phyloP scores from a whole-genome alignment of 208 protist species.

The Leishmania aethiopica region DNA sequence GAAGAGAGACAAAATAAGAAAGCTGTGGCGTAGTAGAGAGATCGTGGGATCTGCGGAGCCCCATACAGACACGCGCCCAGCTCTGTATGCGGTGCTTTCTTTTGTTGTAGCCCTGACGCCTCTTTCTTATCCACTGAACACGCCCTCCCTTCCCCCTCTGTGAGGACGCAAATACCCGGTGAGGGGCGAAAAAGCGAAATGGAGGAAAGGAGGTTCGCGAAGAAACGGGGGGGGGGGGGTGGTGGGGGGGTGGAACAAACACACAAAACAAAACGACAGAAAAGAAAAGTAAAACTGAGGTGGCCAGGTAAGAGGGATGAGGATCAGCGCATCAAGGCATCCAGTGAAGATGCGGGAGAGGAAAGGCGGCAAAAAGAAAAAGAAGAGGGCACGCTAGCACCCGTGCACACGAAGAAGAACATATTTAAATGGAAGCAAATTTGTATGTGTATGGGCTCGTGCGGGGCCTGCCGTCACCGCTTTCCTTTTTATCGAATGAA shows the following conservation, averaged over 20 bases:
- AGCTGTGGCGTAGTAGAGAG: too few species aligned
- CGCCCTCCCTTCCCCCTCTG: too few species aligned
- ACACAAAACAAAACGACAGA: too few species aligned
- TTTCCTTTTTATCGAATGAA: not conserved
- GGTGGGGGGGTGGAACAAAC: too few species aligned
- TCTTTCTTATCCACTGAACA: not conserved
- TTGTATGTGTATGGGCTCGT: not conserved
- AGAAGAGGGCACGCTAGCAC: not conserved
- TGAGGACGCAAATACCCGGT: not conserved
- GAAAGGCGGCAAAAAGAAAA: not conserved
- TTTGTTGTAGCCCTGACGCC: too few species aligned
- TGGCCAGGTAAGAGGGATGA: not conserved
- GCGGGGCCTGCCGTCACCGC: not conserved
- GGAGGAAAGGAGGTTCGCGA: not conserved
- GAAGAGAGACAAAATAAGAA: too few species aligned
- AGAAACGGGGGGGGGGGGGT: too few species aligned
- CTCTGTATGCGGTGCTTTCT: too few species aligned
- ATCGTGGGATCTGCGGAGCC: too few species aligned
- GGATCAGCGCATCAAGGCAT: not conserved
- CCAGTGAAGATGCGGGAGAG: not conserved
- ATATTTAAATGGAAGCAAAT: not conserved
- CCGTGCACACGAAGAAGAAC: not conserved
- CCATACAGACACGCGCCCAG: not conserved
- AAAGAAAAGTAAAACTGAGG: not conserved
- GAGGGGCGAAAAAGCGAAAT: not conserved